Base-by-base conservation (phyloP, 1,284 basidiomycete genomes). In the Coniferiporia sulphurascens region DNA sequence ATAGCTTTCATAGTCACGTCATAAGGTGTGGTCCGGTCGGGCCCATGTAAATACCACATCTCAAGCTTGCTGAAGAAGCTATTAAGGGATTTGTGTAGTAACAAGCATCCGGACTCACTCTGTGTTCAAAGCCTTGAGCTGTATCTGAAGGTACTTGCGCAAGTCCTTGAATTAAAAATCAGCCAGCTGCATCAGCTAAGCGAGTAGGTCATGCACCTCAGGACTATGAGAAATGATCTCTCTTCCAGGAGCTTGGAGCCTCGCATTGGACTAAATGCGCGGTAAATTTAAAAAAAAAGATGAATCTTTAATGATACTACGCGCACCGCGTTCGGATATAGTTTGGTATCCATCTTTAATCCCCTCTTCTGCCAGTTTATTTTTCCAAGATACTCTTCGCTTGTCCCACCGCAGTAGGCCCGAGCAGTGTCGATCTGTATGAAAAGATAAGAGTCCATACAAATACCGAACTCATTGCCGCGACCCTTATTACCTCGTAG, bases 381-480 rank as follows among this genome's bases (percentile, higher is more conserved):
- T 52, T 64, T 70, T 9, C 75, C 75, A 27, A 79, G 67, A 51
- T 73, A 74, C 60, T 76, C 72, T 62, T 84, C 82, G 59, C 75
- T 78, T 2, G 81, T 81, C 0, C 81, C 80, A 17, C 68, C 71
- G 12, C 69, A 61, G 66, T 86, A 86, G 13, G 71, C 69, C 1
- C 79, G 75, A 15, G 84, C 81, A 3, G 80, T 82, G 66, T 86
- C 84, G 49, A 82, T 70, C 79, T 80, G 48, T 59, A 12, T 8
- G 38, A 41, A 15, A 41, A n/a, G 22, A n/a, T 15, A 17, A 27
- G 27, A 27, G 5, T 27, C 27, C 27, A 27, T 27, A 27, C 27
- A 27, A 5, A 27, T 27, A 27, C 27, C 27, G 27, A 27, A 27
- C 27, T 27, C 27, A 27, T 27, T 27, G 27, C 27, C 27, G 5